Percentiles rank a stretch among this genome's conserved stretches.
phyloP scores from a whole-genome alignment of 164 flowering plant genomes.

The Macadamia tetraphylla region DNA sequence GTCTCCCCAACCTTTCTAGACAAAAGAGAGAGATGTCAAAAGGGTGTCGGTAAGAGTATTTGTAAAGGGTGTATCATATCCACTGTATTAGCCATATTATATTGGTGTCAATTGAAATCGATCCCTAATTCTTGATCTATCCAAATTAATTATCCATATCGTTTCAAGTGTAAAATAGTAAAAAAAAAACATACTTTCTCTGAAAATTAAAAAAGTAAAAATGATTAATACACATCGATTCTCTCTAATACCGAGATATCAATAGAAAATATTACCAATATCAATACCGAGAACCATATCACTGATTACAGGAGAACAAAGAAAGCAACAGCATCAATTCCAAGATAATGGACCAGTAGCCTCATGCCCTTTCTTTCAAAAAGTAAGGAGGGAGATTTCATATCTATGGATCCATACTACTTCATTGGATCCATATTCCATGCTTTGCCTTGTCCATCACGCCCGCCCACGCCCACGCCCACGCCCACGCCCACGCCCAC shows the following conservation, averaged over 20 bases:
- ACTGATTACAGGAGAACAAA: conserved; percentile 14
- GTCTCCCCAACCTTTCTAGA: conserved; percentile 20
- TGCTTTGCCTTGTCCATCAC: conserved; percentile 25
- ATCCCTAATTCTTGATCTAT: too few species aligned
- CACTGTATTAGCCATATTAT: too few species aligned
- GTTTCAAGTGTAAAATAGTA: too few species aligned
- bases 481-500: conserved; percentile 12
- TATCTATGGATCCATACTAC: conserved; percentile 25
- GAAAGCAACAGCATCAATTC: conserved; percentile 27
- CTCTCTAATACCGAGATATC: too few species aligned
- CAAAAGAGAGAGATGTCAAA: conserved; percentile 14
- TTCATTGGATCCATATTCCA: conserved; percentile 22
- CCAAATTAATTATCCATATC: too few species aligned
- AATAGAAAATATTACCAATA: too few species aligned
- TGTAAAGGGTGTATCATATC: conserved; percentile 3
- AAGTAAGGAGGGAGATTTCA: conserved; percentile 28
- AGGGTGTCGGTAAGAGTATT: conserved; percentile 24
- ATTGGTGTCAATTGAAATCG: too few species aligned
- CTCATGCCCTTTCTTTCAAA: conserved; percentile 28
- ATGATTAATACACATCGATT: too few species aligned
- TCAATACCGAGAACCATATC: too few species aligned
- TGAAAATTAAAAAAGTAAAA: too few species aligned
- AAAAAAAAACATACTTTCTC: too few species aligned
- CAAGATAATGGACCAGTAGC: conserved; percentile 17
- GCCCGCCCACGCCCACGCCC: conserved; percentile 3